Percentiles rank a stretch among this genome's conserved stretches.
Evolutionary conservation across 768 basidiomycete species (phyloP).

Genomic region (Zangia roseola): DNA sequence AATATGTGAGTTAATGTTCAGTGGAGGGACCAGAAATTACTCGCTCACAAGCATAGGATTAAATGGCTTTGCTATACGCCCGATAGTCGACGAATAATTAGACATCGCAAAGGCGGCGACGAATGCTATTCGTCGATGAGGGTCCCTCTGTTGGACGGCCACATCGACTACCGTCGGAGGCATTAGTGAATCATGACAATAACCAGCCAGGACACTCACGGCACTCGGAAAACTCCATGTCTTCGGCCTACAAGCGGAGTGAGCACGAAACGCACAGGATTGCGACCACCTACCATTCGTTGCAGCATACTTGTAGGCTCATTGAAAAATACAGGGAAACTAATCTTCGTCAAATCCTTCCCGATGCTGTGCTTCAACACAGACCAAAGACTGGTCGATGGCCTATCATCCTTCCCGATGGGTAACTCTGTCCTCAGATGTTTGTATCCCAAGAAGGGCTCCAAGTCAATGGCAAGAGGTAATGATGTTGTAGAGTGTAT

Average conservation of each 20-base stretch:
- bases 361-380: slow-evolving; percentile 95
- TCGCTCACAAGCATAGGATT: slow-evolving; percentile 86
- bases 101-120: slow-evolving; percentile 98
- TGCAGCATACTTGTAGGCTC: slow-evolving; percentile 97
- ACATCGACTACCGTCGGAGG: slow-evolving; percentile 65
- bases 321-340: slow-evolving; percentile 92
- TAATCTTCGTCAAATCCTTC: slow-evolving; percentile 95
- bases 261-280: not conserved
- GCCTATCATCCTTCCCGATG: slow-evolving; percentile 72
- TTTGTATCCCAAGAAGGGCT: slow-evolving; percentile 67
- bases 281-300: slow-evolving; percentile 63
- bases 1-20: not conserved
- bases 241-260: slow-evolving; percentile 60
- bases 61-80: slow-evolving; percentile 95
- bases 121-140: slow-evolving; percentile 81
- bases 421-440: slow-evolving; percentile 59
- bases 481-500: slow-evolving; percentile 33
- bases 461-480: slow-evolving; percentile 35
- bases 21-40: not conserved
- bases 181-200: slow-evolving; percentile 5
- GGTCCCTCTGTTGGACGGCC: slow-evolving; percentile 72
- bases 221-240: slow-evolving; percentile 97
- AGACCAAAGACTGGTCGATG: slow-evolving; percentile 89
- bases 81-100: slow-evolving; percentile 95
- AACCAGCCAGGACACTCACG: slow-evolving; percentile 43